These are phyloP conservation scores for Aegilops longissima DNA, from an alignment of 176 grass and related monocot species.

Conservation along the genomic window DNA sequence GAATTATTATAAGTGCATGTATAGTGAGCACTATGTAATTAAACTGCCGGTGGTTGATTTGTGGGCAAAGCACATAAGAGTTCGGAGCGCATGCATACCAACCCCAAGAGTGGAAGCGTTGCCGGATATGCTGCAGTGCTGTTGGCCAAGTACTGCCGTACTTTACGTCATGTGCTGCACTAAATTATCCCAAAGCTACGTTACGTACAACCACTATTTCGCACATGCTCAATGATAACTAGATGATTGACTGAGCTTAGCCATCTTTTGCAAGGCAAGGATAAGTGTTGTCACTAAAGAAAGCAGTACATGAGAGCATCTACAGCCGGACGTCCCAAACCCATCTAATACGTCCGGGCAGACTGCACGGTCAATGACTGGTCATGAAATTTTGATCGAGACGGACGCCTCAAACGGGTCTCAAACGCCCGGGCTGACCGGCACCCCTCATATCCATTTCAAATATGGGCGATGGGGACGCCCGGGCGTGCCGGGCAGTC, in stretches of 20 bases:
- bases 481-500: too few species aligned
- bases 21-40: background rate
- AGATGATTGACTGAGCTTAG: constrained; percentile 21
- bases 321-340: too few species aligned
- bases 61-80: background rate
- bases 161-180: constrained; percentile 15
- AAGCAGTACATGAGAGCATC: too few species aligned
- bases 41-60: background rate
- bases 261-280: background rate
- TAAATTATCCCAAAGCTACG: background rate
- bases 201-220: background rate
- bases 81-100: background rate
- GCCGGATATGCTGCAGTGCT: constrained; percentile 42
- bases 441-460: too few species aligned
- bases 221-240: background rate
- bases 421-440: too few species aligned
- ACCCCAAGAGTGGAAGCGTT: constrained; percentile 11
- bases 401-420: too few species aligned
- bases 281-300: background rate
- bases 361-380: too few species aligned
- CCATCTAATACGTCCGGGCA: too few species aligned
- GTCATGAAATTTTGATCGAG: too few species aligned
- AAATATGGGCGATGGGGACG: too few species aligned
- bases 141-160: constrained; percentile 20
- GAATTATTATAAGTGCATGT: background rate